Base-by-base conservation (phyloP, 2,329 filamentous ascomycete genomes). In the Biscogniauxia marginata region DNA sequence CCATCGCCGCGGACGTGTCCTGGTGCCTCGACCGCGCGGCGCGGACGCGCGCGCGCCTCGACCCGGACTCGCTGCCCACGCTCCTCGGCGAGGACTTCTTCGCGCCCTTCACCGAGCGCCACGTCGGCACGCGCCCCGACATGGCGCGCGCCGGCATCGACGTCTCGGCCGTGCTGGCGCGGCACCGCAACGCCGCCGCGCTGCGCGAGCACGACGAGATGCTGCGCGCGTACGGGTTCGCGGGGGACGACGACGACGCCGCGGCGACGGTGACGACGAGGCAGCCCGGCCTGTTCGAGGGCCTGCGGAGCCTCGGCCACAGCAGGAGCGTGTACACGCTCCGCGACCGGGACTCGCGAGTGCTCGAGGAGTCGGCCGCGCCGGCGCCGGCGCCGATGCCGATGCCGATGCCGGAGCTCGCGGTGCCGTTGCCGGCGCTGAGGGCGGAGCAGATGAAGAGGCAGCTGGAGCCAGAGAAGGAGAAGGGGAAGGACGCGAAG, bases 21-120 rank as follows among this genome's bases (percentile, higher is more conserved):
- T 68, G 62, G 57, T 57, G 50, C 1, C 64, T 71, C 0, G 54
- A 54, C 4, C 53, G 53, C 2, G 23, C 53, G 22, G 50, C 47
- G 16, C 51, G 56, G 7, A 53, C 54, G 9, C 50, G 50, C 5
- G 53, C 49, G 19, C 22, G 21, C 4, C 51, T 66, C 2, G 44
- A 65, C 3, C 47, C 59, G 3, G 7, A 22, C 1, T 53, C 58
- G 4, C 50, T 71, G 3, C 60, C 61, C 0, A 64, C 66, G 0
- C 62, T 71, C n/a, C 61, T 68, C 0, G 57, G 62, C 45, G 62
- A 63, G 49, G 54, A 45, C 2, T 70, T 69, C 63, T 71, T 65
- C 57, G 3, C 2, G 3, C 53, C 61, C 9, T 71, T 71, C 43
- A 63, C 62, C 8, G 19, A 11, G 3, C 34, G 46, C 1, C 39